Evolutionary conservation across 768 basidiomycete species (phyloP).

Genomic region (Tylopilus subfusipes): DNA sequence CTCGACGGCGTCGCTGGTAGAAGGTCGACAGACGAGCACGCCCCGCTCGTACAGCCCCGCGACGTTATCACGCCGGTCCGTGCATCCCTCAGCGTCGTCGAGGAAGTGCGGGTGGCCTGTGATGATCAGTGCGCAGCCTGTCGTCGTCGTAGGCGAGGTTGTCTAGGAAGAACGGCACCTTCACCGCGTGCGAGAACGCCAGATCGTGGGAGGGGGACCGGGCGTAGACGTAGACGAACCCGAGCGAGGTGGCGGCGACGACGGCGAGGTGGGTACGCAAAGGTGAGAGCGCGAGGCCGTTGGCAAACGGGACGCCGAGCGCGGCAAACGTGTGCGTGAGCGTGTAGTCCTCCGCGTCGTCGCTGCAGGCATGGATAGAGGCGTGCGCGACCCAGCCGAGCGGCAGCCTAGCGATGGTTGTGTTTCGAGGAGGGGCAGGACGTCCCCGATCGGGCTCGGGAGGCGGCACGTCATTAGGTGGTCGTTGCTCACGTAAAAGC

Average conservation of each 20-base stretch:
- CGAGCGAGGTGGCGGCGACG: constrained; percentile 50
- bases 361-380: constrained; percentile 32
- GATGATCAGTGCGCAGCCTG: constrained; percentile 50
- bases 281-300: constrained; percentile 62
- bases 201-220: no score
- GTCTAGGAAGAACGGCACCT: constrained; percentile 58
- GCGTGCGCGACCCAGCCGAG: constrained; percentile 59
- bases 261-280: constrained; percentile 50
- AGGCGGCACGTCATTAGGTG: constrained; percentile 64
- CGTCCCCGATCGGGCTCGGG: constrained; percentile 43
- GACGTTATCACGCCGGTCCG: constrained; percentile 45
- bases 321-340: constrained; percentile 41
- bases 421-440: constrained; percentile 55
- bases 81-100: constrained; percentile 51
- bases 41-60: constrained; percentile 59
- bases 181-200: constrained; percentile 36
- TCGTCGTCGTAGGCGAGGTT: constrained; percentile 54
- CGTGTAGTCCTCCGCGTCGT: constrained; percentile 20
- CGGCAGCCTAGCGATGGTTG: constrained; percentile 53
- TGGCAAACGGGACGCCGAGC: constrained; percentile 59
- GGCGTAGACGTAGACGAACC: constrained; percentile 49
- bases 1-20: neutral
- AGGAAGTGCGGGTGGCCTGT: constrained; percentile 66
- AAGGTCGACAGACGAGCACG: constrained; percentile 46
- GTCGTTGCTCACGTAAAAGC: constrained; percentile 74